Conservation (phyloP, 164 flowering plant genomes). For the Hamamelis virginiana region DNA sequence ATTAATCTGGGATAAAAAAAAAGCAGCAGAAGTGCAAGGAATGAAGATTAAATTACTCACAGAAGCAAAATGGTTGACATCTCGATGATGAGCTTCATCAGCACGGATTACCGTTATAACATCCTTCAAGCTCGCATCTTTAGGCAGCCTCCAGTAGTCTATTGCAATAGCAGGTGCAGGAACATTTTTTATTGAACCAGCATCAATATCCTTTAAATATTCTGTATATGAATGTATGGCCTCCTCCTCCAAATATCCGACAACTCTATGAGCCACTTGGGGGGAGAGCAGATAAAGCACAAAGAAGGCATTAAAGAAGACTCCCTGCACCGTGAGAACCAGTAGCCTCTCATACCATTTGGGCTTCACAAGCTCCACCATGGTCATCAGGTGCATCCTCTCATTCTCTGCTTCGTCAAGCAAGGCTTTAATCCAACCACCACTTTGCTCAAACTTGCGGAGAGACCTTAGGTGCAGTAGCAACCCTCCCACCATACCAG, state of each 20-base stretch:
- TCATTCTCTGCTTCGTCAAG: slow-evolving; percentile 96
- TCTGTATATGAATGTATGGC: slow-evolving; percentile 88
- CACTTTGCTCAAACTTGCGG: slow-evolving; percentile 77
- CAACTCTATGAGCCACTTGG: slow-evolving; percentile 74
- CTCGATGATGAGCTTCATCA: slow-evolving; percentile 93
- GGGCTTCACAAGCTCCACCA: slow-evolving; percentile 84
- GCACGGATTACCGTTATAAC: slow-evolving; percentile 75
- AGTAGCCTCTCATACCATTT: slow-evolving; percentile 79
- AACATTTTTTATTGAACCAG: slow-evolving; percentile 65
- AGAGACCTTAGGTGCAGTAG: slow-evolving; percentile 76
- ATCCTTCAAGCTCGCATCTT: slow-evolving; percentile 75
- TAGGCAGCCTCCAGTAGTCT: slow-evolving; percentile 86
- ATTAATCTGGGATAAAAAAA: background rate
- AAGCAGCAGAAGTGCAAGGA: background rate
- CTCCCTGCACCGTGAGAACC: slow-evolving; percentile 76
- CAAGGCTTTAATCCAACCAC: slow-evolving; percentile 90
- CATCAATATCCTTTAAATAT: slow-evolving; percentile 64
- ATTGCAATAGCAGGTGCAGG: slow-evolving; percentile 90
- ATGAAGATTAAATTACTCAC: slow-evolving; percentile 37
- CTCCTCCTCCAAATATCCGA: slow-evolving; percentile 88
- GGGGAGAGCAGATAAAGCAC: slow-evolving; percentile 71
- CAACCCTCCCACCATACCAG: slow-evolving; percentile 97
- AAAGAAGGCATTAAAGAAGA: slow-evolving; percentile 79
- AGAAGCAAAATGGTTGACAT: slow-evolving; percentile 91
- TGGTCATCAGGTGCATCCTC: slow-evolving; percentile 91